phyloP scores from a whole-genome alignment of 495 filamentous ascomycete genomes.

The Filosporella fistucella region DNA sequence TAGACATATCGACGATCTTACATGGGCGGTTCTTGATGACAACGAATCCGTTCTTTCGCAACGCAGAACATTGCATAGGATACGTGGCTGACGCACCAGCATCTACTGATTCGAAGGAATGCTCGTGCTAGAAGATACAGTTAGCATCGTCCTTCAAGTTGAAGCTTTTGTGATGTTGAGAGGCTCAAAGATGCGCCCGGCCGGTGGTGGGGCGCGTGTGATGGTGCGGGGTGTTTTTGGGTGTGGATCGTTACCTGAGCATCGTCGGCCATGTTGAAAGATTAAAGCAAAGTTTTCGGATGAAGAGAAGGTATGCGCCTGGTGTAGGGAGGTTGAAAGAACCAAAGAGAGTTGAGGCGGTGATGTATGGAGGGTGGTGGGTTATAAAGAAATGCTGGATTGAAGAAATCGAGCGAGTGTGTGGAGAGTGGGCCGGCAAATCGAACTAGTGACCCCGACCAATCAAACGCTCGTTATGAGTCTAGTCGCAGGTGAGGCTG shows the following conservation, averaged over 20 bases:
- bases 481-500: no score
- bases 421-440: no score
- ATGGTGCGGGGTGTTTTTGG: slow-evolving; percentile 10
- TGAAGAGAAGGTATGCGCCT: slow-evolving; percentile 23
- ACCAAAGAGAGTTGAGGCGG: slow-evolving; percentile 12
- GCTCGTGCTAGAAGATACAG: slow-evolving; percentile 62
- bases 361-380: no score
- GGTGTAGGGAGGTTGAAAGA: slow-evolving; percentile 2
- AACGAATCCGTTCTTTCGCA: slow-evolving; percentile 98
- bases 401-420: no score
- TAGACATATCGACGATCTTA: slow-evolving; percentile 99
- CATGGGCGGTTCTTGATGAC: slow-evolving; percentile 93
- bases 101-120: slow-evolving; percentile 87
- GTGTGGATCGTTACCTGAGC: slow-evolving; percentile 58
- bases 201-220: slow-evolving; percentile 26
- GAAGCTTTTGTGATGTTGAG: slow-evolving; percentile 8
- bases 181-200: slow-evolving; percentile 18
- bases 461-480: no score
- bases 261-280: slow-evolving; percentile 53
- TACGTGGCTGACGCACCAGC: slow-evolving; percentile 90
- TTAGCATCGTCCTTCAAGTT: slow-evolving; percentile 12
- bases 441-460: no score
- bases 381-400: no score
- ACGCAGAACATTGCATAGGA: slow-evolving; percentile 98
- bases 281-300: slow-evolving; percentile 27